Percentiles rank a stretch among this genome's conserved stretches.
Evolutionary conservation across 2,329 filamentous ascomycete species (phyloP).

Genomic region (Escovopsis sp.): DNA sequence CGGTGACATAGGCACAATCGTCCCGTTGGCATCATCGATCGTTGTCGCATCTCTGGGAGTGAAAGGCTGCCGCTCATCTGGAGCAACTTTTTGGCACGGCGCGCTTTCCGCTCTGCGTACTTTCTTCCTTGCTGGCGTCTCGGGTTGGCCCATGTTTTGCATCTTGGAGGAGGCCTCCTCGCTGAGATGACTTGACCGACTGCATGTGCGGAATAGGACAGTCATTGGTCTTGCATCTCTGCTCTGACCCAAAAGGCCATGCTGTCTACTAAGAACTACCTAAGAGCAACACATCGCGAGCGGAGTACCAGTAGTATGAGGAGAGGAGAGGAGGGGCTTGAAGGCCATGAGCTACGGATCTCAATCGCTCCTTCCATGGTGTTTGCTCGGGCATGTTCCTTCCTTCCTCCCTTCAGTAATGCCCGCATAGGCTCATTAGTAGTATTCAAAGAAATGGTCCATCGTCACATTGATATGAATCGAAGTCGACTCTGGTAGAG

Average conservation of each 20-base stretch:
- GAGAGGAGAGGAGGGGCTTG: background rate
- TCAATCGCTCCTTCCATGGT: too few relatives aligned
- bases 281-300: too few relatives aligned
- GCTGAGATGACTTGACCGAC: background rate
- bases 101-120: background rate
- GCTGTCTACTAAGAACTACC: background rate
- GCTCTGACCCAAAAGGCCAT: background rate
- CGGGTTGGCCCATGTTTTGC: background rate
- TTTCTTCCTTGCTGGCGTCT: background rate
- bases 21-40: background rate
- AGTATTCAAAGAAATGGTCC: too few relatives aligned
- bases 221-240: background rate
- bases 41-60: background rate
- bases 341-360: too few relatives aligned
- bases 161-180: background rate
- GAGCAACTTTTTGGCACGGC: background rate
- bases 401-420: too few relatives aligned
- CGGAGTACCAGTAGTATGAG: background rate
- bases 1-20: constrained; percentile 1
- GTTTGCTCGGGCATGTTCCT: too few relatives aligned
- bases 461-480: too few relatives aligned
- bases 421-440: too few relatives aligned
- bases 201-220: background rate
- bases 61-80: background rate
- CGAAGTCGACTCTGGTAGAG: too few relatives aligned